A percentile compares a stretch with the other conserved stretches of the same genome.
phyloP scores from a whole-genome alignment of 75 land plant species.

The Larix kaempferi region DNA sequence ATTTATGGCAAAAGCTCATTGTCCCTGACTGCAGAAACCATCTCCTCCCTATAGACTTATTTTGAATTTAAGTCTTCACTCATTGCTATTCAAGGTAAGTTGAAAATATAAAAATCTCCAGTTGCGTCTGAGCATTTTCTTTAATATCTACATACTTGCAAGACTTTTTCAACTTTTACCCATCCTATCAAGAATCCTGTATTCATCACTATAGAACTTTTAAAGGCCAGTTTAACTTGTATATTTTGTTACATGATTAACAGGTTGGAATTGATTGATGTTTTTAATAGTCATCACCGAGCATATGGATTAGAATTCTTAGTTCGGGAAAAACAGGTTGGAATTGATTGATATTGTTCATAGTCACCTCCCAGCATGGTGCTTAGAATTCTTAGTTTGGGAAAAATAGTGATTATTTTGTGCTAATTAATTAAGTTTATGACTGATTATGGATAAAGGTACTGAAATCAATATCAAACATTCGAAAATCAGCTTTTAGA shows the following conservation, averaged over 20 bases:
- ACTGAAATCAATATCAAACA: not conserved
- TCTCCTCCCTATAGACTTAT: not conserved
- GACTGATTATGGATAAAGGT: not conserved
- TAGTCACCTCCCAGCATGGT: not conserved
- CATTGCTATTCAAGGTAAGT: not conserved
- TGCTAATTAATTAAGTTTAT: not conserved
- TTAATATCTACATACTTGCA: not conserved
- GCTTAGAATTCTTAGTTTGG: not conserved
- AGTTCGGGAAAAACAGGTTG: not conserved
- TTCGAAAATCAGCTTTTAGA: not conserved
- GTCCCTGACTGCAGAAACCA: not conserved
- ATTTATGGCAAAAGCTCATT: constrained; percentile 2
- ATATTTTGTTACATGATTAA: not conserved
- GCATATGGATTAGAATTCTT: not conserved
- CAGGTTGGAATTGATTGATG: not conserved
- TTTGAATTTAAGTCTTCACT: not conserved
- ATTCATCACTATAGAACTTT: not conserved
- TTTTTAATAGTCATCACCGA: not conserved
- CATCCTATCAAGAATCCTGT: not conserved
- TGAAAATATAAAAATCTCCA: not conserved
- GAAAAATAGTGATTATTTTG: not conserved
- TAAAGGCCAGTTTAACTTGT: not conserved
- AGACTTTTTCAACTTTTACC: not conserved
- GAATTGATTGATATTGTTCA: not conserved
- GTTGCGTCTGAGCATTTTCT: not conserved